phyloP scores from a whole-genome alignment of 495 filamentous ascomycete genomes.

The Glarea lozoyensis region DNA sequence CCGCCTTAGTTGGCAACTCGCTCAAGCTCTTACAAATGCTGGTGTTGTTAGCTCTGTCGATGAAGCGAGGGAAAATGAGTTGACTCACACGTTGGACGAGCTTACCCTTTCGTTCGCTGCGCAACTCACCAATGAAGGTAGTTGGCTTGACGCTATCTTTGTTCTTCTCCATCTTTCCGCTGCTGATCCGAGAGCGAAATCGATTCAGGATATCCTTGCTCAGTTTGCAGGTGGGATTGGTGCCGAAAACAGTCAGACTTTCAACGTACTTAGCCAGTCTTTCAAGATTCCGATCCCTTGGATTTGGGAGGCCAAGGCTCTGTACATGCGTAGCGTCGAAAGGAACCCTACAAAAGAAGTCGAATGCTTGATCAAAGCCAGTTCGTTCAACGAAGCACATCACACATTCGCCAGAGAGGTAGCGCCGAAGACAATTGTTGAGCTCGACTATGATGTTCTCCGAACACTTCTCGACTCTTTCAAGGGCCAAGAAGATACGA shows the following conservation, averaged over 20 bases:
- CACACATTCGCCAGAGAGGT: constrained; percentile 67
- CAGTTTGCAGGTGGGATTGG: constrained; percentile 51
- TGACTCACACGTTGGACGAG: no score
- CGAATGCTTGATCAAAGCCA: constrained; percentile 64
- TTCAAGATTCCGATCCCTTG: constrained; percentile 63
- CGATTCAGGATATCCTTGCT: constrained; percentile 61
- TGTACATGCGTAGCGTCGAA: constrained; percentile 61
- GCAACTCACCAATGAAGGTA: constrained; percentile 56
- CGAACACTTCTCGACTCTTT: constrained; percentile 60
- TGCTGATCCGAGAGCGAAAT: constrained; percentile 48
- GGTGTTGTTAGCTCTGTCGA: constrained; percentile 31
- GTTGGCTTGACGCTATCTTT: constrained; percentile 63
- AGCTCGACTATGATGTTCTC: constrained; percentile 59
- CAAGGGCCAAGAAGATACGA: constrained; percentile 33
- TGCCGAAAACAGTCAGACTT: constrained; percentile 40
- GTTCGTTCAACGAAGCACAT: constrained; percentile 73
- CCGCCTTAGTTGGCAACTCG: constrained; percentile 79
- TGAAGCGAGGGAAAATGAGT: constrained; percentile 42
- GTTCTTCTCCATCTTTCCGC: constrained; percentile 69
- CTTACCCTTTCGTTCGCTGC: constrained; percentile 62
- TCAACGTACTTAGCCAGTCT: constrained; percentile 46
- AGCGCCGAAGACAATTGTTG: constrained; percentile 70
- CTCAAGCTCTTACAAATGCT: constrained; percentile 41
- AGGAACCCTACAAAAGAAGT: constrained; percentile 59
- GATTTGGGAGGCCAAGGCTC: constrained; percentile 83